Conservation (phyloP, 1,284 basidiomycete genomes). For the Athelia sp. region DNA sequence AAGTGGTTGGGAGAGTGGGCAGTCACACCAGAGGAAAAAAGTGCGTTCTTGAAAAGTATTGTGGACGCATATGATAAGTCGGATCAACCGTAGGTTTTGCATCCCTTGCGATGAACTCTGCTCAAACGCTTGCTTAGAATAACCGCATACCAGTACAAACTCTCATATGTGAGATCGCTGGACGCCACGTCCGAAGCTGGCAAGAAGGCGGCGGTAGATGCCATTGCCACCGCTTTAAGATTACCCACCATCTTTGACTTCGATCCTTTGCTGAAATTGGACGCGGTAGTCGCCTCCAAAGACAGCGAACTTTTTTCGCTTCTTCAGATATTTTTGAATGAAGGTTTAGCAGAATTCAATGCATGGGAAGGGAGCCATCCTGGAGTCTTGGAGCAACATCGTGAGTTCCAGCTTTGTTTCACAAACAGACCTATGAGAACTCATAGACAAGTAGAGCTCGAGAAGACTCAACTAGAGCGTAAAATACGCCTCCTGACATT, state of each 20-base stretch:
- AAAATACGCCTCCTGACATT: conserved; percentile 84
- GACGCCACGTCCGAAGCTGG: conserved; percentile 46
- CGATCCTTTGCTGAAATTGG: conserved; percentile 74
- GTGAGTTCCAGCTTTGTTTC: conserved; percentile 35
- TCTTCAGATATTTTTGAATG: conserved; percentile 68
- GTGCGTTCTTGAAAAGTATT: conserved; percentile 64
- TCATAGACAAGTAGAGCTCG: conserved; percentile 35
- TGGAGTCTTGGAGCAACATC: conserved; percentile 49
- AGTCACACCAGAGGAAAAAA: conserved; percentile 62
- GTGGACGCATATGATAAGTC: conserved; percentile 59
- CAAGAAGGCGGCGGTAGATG: conserved; percentile 51
- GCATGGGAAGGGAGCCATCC: conserved; percentile 58
- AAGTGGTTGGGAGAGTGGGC: conserved; percentile 79
- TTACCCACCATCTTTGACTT: conserved; percentile 75
- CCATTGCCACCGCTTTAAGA: conserved; percentile 65
- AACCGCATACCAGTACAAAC: conserved; percentile 58
- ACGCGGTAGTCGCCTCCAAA: conserved; percentile 66
- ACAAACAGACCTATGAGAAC: conserved; percentile 1
- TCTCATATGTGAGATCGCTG: conserved; percentile 58
- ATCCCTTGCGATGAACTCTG: not conserved
- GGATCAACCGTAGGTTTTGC: conserved; percentile 46
- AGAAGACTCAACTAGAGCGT: conserved; percentile 56
- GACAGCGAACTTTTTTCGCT: conserved; percentile 65
- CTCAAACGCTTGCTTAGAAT: conserved; percentile 30
- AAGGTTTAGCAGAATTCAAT: conserved; percentile 60